These are phyloP conservation scores for Suzukiozyma palmioleophila DNA, from an alignment of 1,139 yeast genomes.

Conservation along the genomic window DNA sequence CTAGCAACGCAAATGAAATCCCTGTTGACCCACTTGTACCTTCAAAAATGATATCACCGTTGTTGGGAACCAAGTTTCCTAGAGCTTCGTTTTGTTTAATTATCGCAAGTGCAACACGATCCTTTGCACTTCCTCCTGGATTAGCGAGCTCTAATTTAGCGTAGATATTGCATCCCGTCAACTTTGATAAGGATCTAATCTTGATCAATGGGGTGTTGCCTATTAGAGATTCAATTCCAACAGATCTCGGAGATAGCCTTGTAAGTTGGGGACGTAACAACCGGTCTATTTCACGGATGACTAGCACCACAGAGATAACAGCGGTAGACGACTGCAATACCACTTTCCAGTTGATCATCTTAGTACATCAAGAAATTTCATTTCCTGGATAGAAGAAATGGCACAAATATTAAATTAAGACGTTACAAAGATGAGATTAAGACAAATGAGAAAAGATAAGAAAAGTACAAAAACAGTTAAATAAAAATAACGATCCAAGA, in stretches of 20 bases:
- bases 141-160: conserved; percentile 84
- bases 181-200: conserved; percentile 64
- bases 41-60: conserved; percentile 70
- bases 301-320: conserved; percentile 11
- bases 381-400: neutral
- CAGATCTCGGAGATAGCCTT: conserved; percentile 25
- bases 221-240: conserved; percentile 53
- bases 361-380: neutral
- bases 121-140: conserved; percentile 97
- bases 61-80: conserved; percentile 55
- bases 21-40: conserved; percentile 98
- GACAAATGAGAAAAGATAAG: too few species aligned
- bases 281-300: conserved; percentile 11
- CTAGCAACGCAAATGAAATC: conserved; percentile 82
- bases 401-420: too few species aligned
- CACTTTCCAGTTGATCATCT: conserved; percentile 4
- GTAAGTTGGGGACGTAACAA: conserved; percentile 11
- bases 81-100: conserved; percentile 60
- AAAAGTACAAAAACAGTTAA: too few species aligned
- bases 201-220: conserved; percentile 90
- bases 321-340: conserved; percentile 15
- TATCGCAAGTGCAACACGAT: conserved; percentile 86
- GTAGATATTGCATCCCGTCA: conserved; percentile 77
- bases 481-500: too few species aligned
- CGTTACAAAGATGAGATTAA: too few species aligned